Evolutionary conservation across 805 yeast genomes (phyloP).

Genomic region (Nakazawaea holstii): DNA sequence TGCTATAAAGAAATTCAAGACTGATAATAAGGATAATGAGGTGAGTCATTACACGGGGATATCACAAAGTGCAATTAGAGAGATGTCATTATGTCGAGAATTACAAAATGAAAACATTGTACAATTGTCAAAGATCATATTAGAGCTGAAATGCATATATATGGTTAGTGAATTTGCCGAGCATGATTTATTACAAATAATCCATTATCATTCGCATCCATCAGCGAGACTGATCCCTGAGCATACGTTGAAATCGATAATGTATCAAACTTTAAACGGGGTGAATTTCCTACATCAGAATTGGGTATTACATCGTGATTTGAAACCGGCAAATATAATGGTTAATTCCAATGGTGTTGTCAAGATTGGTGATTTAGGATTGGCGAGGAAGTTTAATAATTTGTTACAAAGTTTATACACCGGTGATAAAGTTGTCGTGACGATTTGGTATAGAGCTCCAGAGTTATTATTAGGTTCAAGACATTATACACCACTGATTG

Average conservation of each 20-base stretch:
- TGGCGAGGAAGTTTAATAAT: conserved; percentile 82
- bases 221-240: conserved; percentile 76
- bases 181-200: conserved; percentile 89
- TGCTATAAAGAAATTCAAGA: conserved; percentile 94
- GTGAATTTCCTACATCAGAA: conserved; percentile 89
- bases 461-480: conserved; percentile 86
- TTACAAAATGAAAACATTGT: conserved; percentile 76
- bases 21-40: conserved; percentile 84
- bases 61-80: conserved; percentile 93
- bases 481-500: conserved; percentile 89
- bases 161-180: conserved; percentile 97
- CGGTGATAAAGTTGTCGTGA: conserved; percentile 94
- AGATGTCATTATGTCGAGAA: conserved; percentile 92
- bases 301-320: conserved; percentile 93
- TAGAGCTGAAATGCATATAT: conserved; percentile 85
- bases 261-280: conserved; percentile 92
- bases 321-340: conserved; percentile 98
- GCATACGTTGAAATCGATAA: conserved; percentile 70
- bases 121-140: conserved; percentile 70
- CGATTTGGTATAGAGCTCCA: conserved; percentile 96
- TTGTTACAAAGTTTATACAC: conserved; percentile 82
- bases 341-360: conserved; percentile 85
- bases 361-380: conserved; percentile 91
- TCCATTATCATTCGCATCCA: conserved; percentile 91
- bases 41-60: conserved; percentile 88